Conservation (phyloP, 352 stramenopile species). For the Globisporangium nunn region DNA sequence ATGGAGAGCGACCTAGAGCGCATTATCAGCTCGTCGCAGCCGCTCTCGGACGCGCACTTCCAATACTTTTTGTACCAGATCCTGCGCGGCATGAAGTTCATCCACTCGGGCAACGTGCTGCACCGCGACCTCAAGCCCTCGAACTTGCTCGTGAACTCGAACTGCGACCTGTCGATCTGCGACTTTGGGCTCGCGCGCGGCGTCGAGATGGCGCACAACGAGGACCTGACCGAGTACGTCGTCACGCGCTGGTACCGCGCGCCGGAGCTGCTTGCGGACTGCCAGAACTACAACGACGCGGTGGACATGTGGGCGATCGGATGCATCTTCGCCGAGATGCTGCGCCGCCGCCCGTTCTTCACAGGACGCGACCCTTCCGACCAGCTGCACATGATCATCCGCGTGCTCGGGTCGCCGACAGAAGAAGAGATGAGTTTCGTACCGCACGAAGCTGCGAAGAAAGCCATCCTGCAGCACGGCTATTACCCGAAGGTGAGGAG, state of each 20-base stretch:
- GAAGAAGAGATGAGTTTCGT: constrained; percentile 97
- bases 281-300: constrained; percentile 94
- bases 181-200: constrained; percentile 91
- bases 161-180: constrained; percentile 87
- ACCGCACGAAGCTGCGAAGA: constrained; percentile 87
- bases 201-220: constrained; percentile 80
- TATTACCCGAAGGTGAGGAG: constrained; percentile 70
- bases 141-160: constrained; percentile 87
- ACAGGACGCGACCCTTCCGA: constrained; percentile 75
- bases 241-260: constrained; percentile 93
- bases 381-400: constrained; percentile 83
- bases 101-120: constrained; percentile 95
- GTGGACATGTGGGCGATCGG: constrained; percentile 96
- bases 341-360: constrained; percentile 91
- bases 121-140: constrained; percentile 86
- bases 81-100: constrained; percentile 95
- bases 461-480: constrained; percentile 75
- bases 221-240: constrained; percentile 89
- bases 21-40: constrained; percentile 87
- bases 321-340: constrained; percentile 99
- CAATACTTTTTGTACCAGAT: constrained; percentile 90
- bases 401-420: constrained; percentile 90
- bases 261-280: constrained; percentile 89
- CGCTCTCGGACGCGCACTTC: constrained; percentile 82
- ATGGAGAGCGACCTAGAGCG: constrained; percentile 90